Evolutionary conservation across 2,329 filamentous ascomycete species (phyloP), one percentile per base, ranked within the genome.

Genomic region (Phialocephala subalpina): DNA sequence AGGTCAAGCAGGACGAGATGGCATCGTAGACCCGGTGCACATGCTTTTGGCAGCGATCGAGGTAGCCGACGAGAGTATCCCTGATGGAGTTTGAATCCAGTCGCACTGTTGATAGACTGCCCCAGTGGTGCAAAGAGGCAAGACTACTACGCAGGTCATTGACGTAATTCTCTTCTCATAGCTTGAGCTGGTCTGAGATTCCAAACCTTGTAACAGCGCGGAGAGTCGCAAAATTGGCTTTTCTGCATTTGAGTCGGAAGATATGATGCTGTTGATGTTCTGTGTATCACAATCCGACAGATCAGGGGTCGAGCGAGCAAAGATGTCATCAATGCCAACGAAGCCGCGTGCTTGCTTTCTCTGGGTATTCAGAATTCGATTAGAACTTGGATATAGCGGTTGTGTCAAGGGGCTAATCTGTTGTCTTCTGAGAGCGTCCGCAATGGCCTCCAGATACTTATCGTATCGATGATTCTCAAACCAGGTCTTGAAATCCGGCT

Each of bases 161-260:
- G 25, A 65, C 49, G 47, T 69, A 69, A 0, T 57, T 56, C 25
- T 61, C 58, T 52, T 67, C n/a, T n/a, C 67, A 27, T 68, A 65
- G 16, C 33, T 60, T 6, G 63, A 63, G 5, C 7, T 8, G 18
- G 60, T 57, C n/a, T 40, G 56, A 53, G 18, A n/a, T 7, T 64
- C 52, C 1, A 64, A 52, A 33, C 8, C 4, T 11, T 64, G 20
- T 20, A 64, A 47, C 18, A 64, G 27, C 14, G 18, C 18, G 6
- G 16, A 6, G 29, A 57, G 35, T 11, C 29, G 55, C 22, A 29
- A n/a, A 22, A 25, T 27, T 9, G 18, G 7, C 12, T 7, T 38
- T 22, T 35, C n/a, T 25, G n/a, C 55, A 20, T 22, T 14, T 11
- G 16, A 16, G 22, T 12, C 16, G 20, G 8, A 14, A 22, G 20